Evolutionary conservation across 345 rosid genomes (phyloP).

Genomic region (Eucalyptus marginata): DNA sequence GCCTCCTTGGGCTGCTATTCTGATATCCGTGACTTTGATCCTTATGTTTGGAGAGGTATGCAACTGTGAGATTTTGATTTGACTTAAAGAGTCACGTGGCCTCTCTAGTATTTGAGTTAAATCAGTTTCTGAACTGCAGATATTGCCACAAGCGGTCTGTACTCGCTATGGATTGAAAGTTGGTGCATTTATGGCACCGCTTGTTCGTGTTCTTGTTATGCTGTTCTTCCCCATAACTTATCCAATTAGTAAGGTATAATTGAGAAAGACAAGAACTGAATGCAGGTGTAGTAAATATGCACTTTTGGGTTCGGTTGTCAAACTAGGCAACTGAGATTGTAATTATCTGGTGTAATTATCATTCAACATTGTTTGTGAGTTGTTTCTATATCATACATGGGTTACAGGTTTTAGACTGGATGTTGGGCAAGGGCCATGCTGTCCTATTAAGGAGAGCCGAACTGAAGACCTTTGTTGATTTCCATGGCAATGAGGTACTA

Average conservation of each 20-base stretch:
- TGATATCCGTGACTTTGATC: conserved; percentile 76
- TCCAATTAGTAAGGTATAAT: conserved; percentile 86
- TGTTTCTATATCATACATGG: not conserved
- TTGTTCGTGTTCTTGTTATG: conserved; percentile 64
- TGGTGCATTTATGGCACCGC: conserved; percentile 82
- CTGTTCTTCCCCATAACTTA: conserved; percentile 77
- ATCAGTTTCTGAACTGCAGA: conserved; percentile 20
- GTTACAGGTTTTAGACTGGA: conserved; percentile 80
- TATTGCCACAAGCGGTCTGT: conserved; percentile 87
- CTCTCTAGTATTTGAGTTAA: not conserved
- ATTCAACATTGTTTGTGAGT: not conserved
- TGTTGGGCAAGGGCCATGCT: conserved; percentile 95
- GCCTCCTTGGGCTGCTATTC: conserved; percentile 73
- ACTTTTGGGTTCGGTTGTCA: not conserved
- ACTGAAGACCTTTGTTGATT: conserved; percentile 78
- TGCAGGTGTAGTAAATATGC: not conserved
- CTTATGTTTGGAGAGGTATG: conserved; percentile 77
- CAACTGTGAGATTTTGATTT: not conserved
- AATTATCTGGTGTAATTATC: not conserved
- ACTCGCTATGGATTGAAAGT: conserved; percentile 86
- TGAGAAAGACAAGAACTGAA: not conserved
- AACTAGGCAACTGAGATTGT: not conserved
- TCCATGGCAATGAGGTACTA: conserved; percentile 86
- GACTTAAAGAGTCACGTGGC: not conserved
- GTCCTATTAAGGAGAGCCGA: conserved; percentile 89